Percentiles rank a stretch among this genome's conserved stretches.
These are phyloP conservation scores for Bolboschoenoplectus hybrid DNA, from an alignment of 202 grass and related monocot species.

Conservation along the genomic window DNA sequence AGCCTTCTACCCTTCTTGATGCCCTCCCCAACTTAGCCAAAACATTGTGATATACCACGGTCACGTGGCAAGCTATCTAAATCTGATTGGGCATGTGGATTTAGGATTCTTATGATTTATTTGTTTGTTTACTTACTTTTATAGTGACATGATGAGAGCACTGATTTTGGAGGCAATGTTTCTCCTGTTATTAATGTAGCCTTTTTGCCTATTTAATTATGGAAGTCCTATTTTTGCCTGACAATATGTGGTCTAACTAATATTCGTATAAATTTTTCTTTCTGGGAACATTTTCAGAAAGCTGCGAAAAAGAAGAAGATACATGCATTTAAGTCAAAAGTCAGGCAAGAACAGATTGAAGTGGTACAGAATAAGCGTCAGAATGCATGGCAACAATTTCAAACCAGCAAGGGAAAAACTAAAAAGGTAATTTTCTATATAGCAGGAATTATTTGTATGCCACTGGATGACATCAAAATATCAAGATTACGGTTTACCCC, in stretches of 20 bases:
- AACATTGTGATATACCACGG: background rate
- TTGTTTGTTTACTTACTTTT: background rate
- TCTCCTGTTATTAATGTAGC: background rate
- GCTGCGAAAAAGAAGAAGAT: slow-evolving; percentile 92
- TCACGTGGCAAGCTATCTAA: background rate
- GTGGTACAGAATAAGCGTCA: slow-evolving; percentile 88
- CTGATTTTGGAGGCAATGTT: background rate
- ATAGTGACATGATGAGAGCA: background rate
- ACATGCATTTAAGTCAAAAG: slow-evolving; percentile 98
- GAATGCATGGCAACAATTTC: slow-evolving; percentile 98
- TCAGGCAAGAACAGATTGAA: slow-evolving; percentile 84
- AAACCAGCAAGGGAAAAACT: slow-evolving; percentile 86
- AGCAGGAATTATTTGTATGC: background rate
- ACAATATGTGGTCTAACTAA: background rate
- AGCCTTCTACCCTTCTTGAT: background rate
- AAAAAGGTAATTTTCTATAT: slow-evolving; percentile 70
- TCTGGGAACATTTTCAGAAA: slow-evolving; percentile 62
- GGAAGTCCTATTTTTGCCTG: background rate
- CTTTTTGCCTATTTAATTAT: background rate
- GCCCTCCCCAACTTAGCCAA: background rate
- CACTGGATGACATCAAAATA: background rate
- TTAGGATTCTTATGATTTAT: background rate
- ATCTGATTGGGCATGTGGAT: background rate
- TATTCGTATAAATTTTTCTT: background rate
- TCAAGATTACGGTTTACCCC: background rate